Evolutionary conservation across 2,329 filamentous ascomycete genomes (phyloP), one percentile per base, ranked within the genome.

Genomic region (Hirsutella rhossiliensis): DNA sequence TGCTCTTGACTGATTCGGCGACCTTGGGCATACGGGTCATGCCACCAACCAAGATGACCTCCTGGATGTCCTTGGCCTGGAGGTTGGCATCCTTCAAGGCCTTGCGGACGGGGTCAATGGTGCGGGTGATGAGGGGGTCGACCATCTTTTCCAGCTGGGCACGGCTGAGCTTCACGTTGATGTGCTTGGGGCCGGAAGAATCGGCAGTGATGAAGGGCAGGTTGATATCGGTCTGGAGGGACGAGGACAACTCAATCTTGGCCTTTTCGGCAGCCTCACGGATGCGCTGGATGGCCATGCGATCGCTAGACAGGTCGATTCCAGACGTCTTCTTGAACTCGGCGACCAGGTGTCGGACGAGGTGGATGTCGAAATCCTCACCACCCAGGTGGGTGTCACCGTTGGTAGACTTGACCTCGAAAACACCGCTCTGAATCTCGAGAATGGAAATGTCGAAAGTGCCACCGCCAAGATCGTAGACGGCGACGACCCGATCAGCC

Each of bases 11-110:
- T 38, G 88, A 92, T 73, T 96, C 88, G 51, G 80, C 76, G 54
- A 97, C 90, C 84, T 96, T 96, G 65, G 90, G 90, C 89, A 97
- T 97, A 74, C 90, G 90, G 58, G 90, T 96, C 89, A 96, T 96
- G 71, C 90, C 90, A 81, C 90, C 90, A 45, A 97, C 90, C 38
- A 97, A 83, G 65, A 97, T 95, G 56, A 97, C 87, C 64, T 97
- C 90, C 71, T 96, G 87, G 63, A 97, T 94, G 50, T 96, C 89
- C 73, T 88, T 94, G 56, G 89, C 80, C 66, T 86, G 75, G 40
- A 97, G 80, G 68, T 82, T 81, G 64, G 90, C 90, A 67, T 97
- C 90, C 80, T 96, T 96, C 48, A 97, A 76, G 18, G 89, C 90
- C 80, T 95, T 96, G 69, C 88, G 86, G 55, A 96, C 90, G 49